Base-by-base conservation (phyloP, 2,329 filamentous ascomycete species). In the Trichophaea hybrida region DNA sequence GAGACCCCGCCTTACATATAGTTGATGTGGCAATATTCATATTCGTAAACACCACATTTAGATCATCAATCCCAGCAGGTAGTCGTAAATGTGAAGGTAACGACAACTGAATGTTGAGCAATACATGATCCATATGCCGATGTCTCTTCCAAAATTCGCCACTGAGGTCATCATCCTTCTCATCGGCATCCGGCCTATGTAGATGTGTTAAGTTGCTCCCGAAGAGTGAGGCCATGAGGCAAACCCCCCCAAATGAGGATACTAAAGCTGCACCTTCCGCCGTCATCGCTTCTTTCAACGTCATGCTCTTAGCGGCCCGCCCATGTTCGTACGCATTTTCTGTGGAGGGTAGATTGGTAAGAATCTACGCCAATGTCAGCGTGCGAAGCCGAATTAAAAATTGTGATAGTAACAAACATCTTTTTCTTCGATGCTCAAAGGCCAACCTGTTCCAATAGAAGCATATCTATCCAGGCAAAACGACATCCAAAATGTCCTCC, bases 1-100 rank as follows among this genome's bases (percentile, higher is more conserved):
- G 24, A 24, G 24, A 24, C 24, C 24, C 2, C 5, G 24, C 5
- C 40, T 46, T 46, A 46, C 91, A 97, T 57, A 98, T 97, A 1
- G 88, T 89, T 0, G 90, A 94, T 0, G 93, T 95, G 71, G 97
- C 90, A 35, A 98, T 88, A 70, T 87, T 89, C 88, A 98, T 95
- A 69, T 97, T 97, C 59, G 86, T 82, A 71, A 96, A 97, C 4
- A 97, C 82, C 57, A 91, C 82, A 65, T 96, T 97, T 2, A 89
- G 80, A 68, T 90, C 85, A 13, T 77, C 75, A 37, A 95, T 74
- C 0, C 88, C 88, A 13, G 75, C 74, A 0, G 93, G 89, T 35
- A 97, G 75, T 66, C 91, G 88, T 35, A 97, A 77, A 65, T 86
- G 78, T 37, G 80, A 78, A 0, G 93, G 91, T n/a, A 97, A 76